These are phyloP conservation scores for Candida nitratophila DNA, from an alignment of 805 yeast species.

Conservation along the genomic window DNA sequence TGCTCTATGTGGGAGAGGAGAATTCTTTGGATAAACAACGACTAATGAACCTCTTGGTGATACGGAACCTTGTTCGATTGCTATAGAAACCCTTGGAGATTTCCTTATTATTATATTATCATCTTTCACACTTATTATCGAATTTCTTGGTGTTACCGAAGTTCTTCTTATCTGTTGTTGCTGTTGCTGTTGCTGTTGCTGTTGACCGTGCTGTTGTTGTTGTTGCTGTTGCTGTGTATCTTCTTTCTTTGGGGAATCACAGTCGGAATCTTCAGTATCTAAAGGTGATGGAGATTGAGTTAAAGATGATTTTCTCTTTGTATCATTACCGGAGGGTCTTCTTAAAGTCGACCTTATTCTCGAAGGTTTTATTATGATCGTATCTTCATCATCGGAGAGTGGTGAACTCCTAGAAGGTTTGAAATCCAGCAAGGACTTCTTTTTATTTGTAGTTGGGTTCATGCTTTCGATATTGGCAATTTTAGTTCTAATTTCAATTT, in stretches of 20 bases:
- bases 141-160: background rate
- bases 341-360: background rate
- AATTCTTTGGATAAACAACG: too few species aligned
- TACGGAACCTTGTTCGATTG: background rate
- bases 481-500: background rate
- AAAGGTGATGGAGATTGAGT: too few species aligned
- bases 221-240: conserved; percentile 25
- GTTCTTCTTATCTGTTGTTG: background rate
- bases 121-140: background rate
- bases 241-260: conserved; percentile 47
- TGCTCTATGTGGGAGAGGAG: too few species aligned
- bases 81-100: background rate
- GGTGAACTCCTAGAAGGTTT: conserved; percentile 23
- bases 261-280: conserved; percentile 53
- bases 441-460: background rate
- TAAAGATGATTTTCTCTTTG: background rate
- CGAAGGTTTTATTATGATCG: background rate
- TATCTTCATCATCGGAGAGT: conserved; percentile 20
- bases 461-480: background rate
- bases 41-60: background rate
- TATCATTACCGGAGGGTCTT: background rate
- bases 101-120: background rate
- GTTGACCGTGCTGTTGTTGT: background rate
- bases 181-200: background rate
- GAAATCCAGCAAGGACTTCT: conserved; percentile 7